Base-by-base conservation (phyloP, 2,329 filamentous ascomycete genomes). In the Dothiorella sarmentorum region DNA sequence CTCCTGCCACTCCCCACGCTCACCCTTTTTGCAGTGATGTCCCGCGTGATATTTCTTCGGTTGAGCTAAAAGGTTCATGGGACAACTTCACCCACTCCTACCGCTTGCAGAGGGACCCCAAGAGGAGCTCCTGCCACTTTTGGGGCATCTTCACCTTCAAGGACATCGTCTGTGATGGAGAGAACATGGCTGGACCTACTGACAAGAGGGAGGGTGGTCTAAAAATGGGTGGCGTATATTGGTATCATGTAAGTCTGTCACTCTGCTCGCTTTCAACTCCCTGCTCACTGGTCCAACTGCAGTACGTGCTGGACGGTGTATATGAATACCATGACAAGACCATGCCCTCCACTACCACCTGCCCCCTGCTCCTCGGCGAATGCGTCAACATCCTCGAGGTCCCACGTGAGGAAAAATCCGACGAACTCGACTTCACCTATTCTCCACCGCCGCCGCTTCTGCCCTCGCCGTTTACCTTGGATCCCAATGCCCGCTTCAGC, bases 191-290 rank as follows among this genome's bases (percentile, higher is more conserved):
- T 65, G 79, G 76, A n/a, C n/a, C n/a, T 53, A 73, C 73, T 22
- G 75, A 79, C 31, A 84, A 83, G 66, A 84, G 90, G 66, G 83
- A 84, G 65, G 91, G 91, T 60, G 92, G 89, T 55, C 81, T 97
- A 63, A 94, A 88, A 73, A 96, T 96, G 89, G 92, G 92, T 43
- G 85, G 88, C 61, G 94, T 88, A 15, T 97, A 97, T 75, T 97
- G 93, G 82, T 97, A 96, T 79, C 97, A 94, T 76, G 91, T 95
- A 78, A 76, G 89, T 81, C 43, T 47, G 29, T 35, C 22, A 11
- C 40, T 52, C 51, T 9, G 20, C 4, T 40, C 22, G 38, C 33
- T 56, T 38, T 40, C 15, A 33, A 13, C 20, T 6, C 10, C 22
- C 11, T 31, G 33, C 43, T 24, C 20, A 49, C 72, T 73, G 56